Evolutionary conservation across 257 asterid species (phyloP).

Genomic region (Solanum paucissectum): DNA sequence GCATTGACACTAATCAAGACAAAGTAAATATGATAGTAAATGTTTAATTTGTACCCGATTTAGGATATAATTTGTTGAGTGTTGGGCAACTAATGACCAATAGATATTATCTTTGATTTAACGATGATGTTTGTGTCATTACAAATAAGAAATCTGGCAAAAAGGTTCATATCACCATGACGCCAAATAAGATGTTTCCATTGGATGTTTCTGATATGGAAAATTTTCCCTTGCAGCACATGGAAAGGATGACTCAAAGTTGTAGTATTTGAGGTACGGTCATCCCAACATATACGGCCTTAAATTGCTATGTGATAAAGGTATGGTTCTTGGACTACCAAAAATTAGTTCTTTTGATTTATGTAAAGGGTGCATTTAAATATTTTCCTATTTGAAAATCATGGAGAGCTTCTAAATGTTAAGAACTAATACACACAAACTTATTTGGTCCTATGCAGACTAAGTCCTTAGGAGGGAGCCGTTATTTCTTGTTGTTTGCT

Average conservation of each 20-base stretch:
- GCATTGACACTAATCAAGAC: not conserved
- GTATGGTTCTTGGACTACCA: not conserved
- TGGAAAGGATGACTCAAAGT: not conserved
- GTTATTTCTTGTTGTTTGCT: not conserved
- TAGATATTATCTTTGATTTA: not conserved
- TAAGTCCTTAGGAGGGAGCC: not conserved
- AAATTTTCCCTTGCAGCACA: too few relatives aligned
- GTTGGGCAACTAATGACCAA: not conserved
- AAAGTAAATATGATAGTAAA: not conserved
- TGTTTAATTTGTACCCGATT: not conserved
- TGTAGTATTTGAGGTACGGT: not conserved
- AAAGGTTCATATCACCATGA: not conserved
- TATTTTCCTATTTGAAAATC: not conserved
- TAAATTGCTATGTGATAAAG: not conserved
- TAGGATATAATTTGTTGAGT: not conserved
- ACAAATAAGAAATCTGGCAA: not conserved
- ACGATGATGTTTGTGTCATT: not conserved
- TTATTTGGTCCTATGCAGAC: not conserved
- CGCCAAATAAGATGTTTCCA: not conserved
- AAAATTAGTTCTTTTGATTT: not conserved
- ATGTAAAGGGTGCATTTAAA: not conserved
- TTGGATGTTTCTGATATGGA: not conserved
- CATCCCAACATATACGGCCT: not conserved
- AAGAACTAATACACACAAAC: not conserved
- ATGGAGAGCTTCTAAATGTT: not conserved